A percentile compares a stretch with the other conserved stretches of the same genome.
These are phyloP conservation scores for Penicillium subrubescens DNA, from an alignment of 495 filamentous ascomycete genomes.

Conservation along the genomic window DNA sequence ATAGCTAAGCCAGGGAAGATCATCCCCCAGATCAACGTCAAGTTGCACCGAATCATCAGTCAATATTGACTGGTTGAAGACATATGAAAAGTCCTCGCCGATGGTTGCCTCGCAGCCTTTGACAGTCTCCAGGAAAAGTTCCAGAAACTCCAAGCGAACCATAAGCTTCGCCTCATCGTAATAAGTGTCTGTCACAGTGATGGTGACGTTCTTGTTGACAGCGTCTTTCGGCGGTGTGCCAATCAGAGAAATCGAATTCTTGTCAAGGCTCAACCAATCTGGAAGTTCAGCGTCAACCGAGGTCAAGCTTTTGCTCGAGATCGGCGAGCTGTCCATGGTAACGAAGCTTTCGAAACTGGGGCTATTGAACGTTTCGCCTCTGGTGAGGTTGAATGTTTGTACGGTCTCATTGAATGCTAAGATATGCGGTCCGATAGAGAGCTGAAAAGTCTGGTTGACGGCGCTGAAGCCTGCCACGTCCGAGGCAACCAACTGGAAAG, in stretches of 20 bases:
- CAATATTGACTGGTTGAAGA: conserved; percentile 58
- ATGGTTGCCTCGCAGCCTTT: conserved; percentile 55
- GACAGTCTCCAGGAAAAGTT: conserved; percentile 47
- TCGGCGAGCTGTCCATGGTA: conserved; percentile 61
- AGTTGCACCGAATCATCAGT: conserved; percentile 55
- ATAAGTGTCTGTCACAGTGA: conserved; percentile 65
- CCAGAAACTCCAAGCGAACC: conserved; percentile 58
- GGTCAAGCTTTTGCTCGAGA: conserved; percentile 47
- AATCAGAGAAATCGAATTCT: conserved; percentile 58
- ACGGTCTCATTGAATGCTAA: conserved; percentile 60
- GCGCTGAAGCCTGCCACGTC: conserved; percentile 78
- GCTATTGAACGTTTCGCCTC: conserved; percentile 57
- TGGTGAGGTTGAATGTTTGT: conserved; percentile 60
- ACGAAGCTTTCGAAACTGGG: conserved; percentile 55
- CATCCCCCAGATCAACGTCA: conserved; percentile 50
- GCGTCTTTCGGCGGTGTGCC: conserved; percentile 63
- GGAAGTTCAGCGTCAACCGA: conserved; percentile 58
- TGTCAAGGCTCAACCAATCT: conserved; percentile 70
- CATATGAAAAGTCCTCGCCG: conserved; percentile 66
- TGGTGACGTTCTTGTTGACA: conserved; percentile 62
- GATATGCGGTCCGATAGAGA: conserved; percentile 70
- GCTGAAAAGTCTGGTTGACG: conserved; percentile 62
- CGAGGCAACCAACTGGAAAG: conserved; percentile 74
- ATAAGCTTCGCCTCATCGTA: conserved; percentile 64
- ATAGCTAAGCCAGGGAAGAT: conserved; percentile 68